phyloP scores from a whole-genome alignment of 1,284 basidiomycete genomes.

The Austroboletus olivaceoglutinosus region DNA sequence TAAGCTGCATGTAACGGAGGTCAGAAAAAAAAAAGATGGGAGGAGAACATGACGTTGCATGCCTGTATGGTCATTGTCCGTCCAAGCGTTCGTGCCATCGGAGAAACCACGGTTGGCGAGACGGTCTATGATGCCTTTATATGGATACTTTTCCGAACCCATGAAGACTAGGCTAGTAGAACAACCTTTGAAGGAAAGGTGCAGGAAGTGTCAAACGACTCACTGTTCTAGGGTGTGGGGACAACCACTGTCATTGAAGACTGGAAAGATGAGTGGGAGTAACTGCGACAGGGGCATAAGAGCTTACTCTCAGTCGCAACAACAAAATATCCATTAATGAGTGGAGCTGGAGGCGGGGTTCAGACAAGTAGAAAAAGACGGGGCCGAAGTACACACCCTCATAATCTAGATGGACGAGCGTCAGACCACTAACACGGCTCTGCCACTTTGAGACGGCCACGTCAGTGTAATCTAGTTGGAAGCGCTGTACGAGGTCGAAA shows the following conservation, averaged over 20 bases:
- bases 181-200: slow-evolving; percentile 7
- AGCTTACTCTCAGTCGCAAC: slow-evolving; percentile 86
- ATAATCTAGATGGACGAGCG: slow-evolving; percentile 79
- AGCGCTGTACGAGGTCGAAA: slow-evolving; percentile 74
- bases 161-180: slow-evolving; percentile 79
- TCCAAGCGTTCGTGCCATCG: slow-evolving; percentile 87
- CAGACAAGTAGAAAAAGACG: slow-evolving; percentile 1
- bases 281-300: background rate
- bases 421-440: slow-evolving; percentile 76
- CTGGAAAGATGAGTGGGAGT: slow-evolving; percentile 37
- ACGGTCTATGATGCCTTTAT: slow-evolving; percentile 96
- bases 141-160: slow-evolving; percentile 92
- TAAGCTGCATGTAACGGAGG: slow-evolving; percentile 53
- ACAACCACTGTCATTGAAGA: slow-evolving; percentile 90
- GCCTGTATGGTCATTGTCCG: slow-evolving; percentile 79
- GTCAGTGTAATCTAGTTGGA: slow-evolving; percentile 74
- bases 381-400: slow-evolving; percentile 50
- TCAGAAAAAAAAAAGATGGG: background rate
- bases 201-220: slow-evolving; percentile 25
- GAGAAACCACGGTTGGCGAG: slow-evolving; percentile 97
- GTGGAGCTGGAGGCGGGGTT: slow-evolving; percentile 58
- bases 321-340: slow-evolving; percentile 92
- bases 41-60: background rate
- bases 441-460: slow-evolving; percentile 83
- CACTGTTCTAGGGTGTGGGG: slow-evolving; percentile 95